Evolutionary conservation across 768 basidiomycete genomes (phyloP).

Genomic region (Panellus pusillus): DNA sequence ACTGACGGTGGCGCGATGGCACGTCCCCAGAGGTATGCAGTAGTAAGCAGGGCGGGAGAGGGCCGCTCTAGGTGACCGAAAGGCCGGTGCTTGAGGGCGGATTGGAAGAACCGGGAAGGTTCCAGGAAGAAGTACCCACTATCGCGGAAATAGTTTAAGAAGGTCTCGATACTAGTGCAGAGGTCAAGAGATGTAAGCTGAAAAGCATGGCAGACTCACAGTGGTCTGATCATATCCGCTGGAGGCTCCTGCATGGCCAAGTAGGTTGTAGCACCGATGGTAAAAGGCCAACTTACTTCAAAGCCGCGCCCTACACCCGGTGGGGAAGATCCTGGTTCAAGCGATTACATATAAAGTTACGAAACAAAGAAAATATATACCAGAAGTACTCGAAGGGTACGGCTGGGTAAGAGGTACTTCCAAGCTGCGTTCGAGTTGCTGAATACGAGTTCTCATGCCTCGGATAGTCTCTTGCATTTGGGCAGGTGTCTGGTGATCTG

Average conservation of each 20-base stretch:
- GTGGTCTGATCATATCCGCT: neutral
- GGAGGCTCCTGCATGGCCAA: neutral
- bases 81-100: slow-evolving; percentile 47
- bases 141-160: slow-evolving; percentile 3
- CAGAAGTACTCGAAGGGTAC: neutral
- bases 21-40: slow-evolving; percentile 54
- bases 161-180: neutral
- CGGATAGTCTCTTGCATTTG: slow-evolving; percentile 3
- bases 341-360: too few species aligned
- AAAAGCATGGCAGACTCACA: neutral
- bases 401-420: neutral
- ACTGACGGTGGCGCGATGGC: slow-evolving; percentile 45
- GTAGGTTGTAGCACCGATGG: too few species aligned
- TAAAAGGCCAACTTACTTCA: neutral
- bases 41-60: slow-evolving; percentile 47
- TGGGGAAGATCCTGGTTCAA: neutral
- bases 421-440: neutral
- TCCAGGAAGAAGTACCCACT: slow-evolving; percentile 23
- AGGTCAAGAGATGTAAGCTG: too few species aligned
- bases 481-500: neutral
- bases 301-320: neutral
- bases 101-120: slow-evolving; percentile 45
- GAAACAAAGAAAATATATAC: too few species aligned
- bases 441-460: neutral
- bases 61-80: slow-evolving; percentile 50